Evolutionary conservation across 2,329 filamentous ascomycete genomes (phyloP).

Genomic region (Fusarium chaquense): DNA sequence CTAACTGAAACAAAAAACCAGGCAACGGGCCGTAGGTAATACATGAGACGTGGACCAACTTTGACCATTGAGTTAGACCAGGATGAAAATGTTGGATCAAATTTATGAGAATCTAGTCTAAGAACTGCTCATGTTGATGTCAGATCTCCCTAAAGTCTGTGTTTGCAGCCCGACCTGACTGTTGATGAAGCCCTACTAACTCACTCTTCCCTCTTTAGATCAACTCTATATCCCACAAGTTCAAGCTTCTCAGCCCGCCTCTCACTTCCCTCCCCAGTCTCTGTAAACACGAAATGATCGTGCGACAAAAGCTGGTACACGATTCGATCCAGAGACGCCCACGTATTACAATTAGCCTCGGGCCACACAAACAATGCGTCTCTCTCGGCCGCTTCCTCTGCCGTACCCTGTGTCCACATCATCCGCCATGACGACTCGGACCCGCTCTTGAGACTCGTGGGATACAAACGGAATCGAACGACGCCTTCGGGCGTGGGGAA

Average conservation of each 20-base stretch:
- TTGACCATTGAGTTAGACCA: too few relatives aligned
- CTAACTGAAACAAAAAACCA: too few relatives aligned
- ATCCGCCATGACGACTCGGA: conserved; percentile 12
- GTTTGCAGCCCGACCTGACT: too few relatives aligned
- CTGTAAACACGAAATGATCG: conserved; percentile 19
- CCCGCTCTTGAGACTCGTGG: neutral
- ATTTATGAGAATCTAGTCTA: too few relatives aligned
- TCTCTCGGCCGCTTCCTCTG: neutral
- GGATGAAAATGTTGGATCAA: too few relatives aligned
- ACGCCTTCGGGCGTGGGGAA: neutral
- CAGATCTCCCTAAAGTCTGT: too few relatives aligned
- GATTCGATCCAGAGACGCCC: conserved; percentile 13
- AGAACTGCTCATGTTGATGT: too few relatives aligned
- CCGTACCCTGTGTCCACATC: neutral
- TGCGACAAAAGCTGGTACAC: conserved; percentile 17
- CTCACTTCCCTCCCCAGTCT: neutral
- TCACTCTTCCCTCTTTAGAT: neutral
- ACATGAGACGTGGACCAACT: too few relatives aligned
- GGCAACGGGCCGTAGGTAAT: too few relatives aligned
- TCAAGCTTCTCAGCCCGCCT: conserved; percentile 1
- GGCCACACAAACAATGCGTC: conserved; percentile 11
- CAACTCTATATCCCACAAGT: conserved; percentile 20
- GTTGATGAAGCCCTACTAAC: neutral
- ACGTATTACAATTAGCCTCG: conserved; percentile 7
- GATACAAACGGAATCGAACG: conserved; percentile 24